These are phyloP conservation scores for Neonothopanus nambi DNA, from an alignment of 1,284 basidiomycete species.

Conservation along the genomic window DNA sequence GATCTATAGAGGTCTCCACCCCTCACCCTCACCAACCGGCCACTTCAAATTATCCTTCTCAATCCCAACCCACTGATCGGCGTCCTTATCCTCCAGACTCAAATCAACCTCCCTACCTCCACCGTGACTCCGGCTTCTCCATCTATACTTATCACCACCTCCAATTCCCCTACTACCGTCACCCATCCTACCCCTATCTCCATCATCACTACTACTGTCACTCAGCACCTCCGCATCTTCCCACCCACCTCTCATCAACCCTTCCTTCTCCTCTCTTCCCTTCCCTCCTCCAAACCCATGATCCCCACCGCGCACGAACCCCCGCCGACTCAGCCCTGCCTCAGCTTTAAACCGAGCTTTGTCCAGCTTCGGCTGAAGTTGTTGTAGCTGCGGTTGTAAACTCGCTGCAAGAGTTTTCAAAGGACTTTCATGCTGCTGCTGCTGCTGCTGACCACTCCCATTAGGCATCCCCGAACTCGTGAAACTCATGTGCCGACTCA, in stretches of 20 bases:
- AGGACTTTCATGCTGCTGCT: slow-evolving; percentile 35
- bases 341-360: slow-evolving; percentile 71
- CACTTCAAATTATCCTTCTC: slow-evolving; percentile 61
- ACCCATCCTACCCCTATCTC: slow-evolving; percentile 13
- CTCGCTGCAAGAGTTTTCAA: slow-evolving; percentile 40
- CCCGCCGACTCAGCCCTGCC: slow-evolving; percentile 59
- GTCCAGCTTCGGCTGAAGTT: slow-evolving; percentile 45
- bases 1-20: slow-evolving; percentile 50
- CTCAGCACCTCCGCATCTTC: slow-evolving; percentile 13
- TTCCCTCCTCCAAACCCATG: slow-evolving; percentile 20
- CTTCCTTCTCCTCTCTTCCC: slow-evolving; percentile 34
- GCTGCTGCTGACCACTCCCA: not conserved
- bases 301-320: slow-evolving; percentile 44
- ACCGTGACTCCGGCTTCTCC: slow-evolving; percentile 21
- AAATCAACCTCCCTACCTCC: slow-evolving; percentile 17
- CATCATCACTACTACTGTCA: slow-evolving; percentile 15
- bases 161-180: slow-evolving; percentile 22
- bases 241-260: slow-evolving; percentile 32
- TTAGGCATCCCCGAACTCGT: not conserved
- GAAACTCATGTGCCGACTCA: slow-evolving; percentile 5
- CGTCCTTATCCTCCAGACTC: slow-evolving; percentile 10
- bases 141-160: slow-evolving; percentile 20
- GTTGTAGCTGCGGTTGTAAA: slow-evolving; percentile 46
- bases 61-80: slow-evolving; percentile 16
- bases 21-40: slow-evolving; percentile 49